Evolutionary conservation across 108 stramenopile genomes (phyloP).

Genomic region (Seminavis robusta): DNA sequence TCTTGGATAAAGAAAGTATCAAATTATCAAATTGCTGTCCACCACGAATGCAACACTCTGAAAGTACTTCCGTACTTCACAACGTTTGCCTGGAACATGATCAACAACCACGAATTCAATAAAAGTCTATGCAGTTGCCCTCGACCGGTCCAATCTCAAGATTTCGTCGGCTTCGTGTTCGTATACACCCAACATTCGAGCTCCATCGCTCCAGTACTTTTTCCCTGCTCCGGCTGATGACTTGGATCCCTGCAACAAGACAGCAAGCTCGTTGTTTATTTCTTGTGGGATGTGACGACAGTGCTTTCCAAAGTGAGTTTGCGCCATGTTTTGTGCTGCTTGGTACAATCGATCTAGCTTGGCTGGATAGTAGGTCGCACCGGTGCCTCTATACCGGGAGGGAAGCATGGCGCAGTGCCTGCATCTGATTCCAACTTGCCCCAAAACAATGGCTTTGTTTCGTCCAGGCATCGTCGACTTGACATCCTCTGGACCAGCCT

Average conservation of each 20-base stretch:
- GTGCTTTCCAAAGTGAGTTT: constrained; percentile 18
- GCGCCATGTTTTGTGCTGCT: constrained; percentile 30
- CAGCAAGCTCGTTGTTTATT: no score
- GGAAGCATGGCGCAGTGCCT: constrained; percentile 26
- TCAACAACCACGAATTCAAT: no score
- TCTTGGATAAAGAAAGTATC: no score
- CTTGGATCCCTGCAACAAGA: no score
- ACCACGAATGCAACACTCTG: no score
- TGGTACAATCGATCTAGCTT: constrained; percentile 2
- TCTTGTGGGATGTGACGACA: constrained; percentile 3
- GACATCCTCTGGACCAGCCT: constrained; percentile 29
- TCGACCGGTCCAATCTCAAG: no score
- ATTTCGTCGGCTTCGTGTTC: no score
- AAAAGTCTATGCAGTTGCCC: no score
- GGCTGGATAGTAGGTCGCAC: constrained; percentile 25
- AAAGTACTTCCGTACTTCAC: no score
- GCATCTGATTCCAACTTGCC: constrained; percentile 54
- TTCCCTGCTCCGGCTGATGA: constrained; percentile 66
- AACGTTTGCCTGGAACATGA: no score
- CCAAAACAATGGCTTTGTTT: constrained; percentile 31
- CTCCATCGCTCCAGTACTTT: constrained; percentile 70
- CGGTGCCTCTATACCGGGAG: constrained; percentile 10
- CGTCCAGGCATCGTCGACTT: constrained; percentile 30
- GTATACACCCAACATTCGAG: constrained; percentile 23
- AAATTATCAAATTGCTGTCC: no score